Percentiles rank a stretch among this genome's conserved stretches.
These are phyloP conservation scores for Apiospora hydei DNA, from an alignment of 2,329 filamentous ascomycete genomes.

Conservation along the genomic window DNA sequence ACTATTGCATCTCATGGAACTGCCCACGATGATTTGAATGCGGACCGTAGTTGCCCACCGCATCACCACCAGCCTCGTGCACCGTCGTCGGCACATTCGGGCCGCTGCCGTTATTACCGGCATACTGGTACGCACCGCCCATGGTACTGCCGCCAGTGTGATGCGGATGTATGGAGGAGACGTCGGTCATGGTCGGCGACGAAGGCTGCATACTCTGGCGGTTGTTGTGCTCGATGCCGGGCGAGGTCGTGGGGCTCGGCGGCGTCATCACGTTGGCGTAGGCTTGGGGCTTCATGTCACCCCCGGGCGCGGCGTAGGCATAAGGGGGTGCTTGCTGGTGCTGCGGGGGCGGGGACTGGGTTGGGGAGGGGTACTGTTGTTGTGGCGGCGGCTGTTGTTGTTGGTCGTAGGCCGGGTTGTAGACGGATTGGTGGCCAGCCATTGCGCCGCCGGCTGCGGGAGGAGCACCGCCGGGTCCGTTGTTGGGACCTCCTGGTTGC, in stretches of 20 bases:
- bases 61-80: slow-evolving; percentile 48
- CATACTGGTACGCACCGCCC: slow-evolving; percentile 15
- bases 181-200: slow-evolving; percentile 38
- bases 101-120: slow-evolving; percentile 36
- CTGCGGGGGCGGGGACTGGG: slow-evolving; percentile 30
- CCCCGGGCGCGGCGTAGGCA: not conserved
- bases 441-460: slow-evolving; percentile 27
- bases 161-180: slow-evolving; percentile 34
- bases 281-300: slow-evolving; percentile 3
- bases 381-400: slow-evolving; percentile 28
- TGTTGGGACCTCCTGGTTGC: slow-evolving; percentile 11
- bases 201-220: slow-evolving; percentile 33
- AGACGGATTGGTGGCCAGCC: slow-evolving; percentile 31
- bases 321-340: slow-evolving; percentile 32
- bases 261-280: not conserved
- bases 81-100: slow-evolving; percentile 39
- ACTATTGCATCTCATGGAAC: slow-evolving; percentile 48
- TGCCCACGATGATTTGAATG: slow-evolving; percentile 46
- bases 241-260: slow-evolving; percentile 31
- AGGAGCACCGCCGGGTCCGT: not conserved
- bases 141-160: slow-evolving; percentile 24
- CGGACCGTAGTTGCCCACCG: slow-evolving; percentile 39
- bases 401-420: slow-evolving; percentile 33
- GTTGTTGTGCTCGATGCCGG: slow-evolving; percentile 31
- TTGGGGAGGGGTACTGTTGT: slow-evolving; percentile 29